Percentiles rank a stretch among this genome's conserved stretches.
phyloP scores from a whole-genome alignment of 2,329 filamentous ascomycete species.

The Epichloe uncinata region DNA sequence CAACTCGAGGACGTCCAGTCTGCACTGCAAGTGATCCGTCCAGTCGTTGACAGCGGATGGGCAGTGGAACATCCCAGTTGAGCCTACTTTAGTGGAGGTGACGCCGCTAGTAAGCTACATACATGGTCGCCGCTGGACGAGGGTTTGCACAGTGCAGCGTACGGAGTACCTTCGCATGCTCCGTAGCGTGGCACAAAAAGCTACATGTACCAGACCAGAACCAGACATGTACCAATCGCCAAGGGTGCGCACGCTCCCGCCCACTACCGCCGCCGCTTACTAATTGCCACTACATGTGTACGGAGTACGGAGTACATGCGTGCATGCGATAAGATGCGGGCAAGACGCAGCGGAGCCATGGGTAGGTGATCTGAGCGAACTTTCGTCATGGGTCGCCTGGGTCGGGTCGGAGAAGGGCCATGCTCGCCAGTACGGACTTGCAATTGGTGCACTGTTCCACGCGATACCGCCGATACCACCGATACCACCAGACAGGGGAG shows the following conservation, averaged over 20 bases:
- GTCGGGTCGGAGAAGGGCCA: neutral
- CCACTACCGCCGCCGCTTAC: too few species aligned
- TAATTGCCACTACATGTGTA: too few species aligned
- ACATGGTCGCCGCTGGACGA: neutral
- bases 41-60: neutral
- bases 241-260: neutral
- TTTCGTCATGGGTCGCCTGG: neutral
- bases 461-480: neutral
- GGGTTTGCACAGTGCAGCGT: neutral
- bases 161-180: too few species aligned
- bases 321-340: neutral
- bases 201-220: neutral
- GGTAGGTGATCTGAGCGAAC: neutral
- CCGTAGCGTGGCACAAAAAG: conserved; percentile 6
- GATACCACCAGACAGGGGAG: neutral
- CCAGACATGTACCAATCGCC: neutral
- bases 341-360: neutral
- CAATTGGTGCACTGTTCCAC: neutral
- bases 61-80: neutral
- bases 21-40: neutral
- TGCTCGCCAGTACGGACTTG: neutral
- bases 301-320: too few species aligned
- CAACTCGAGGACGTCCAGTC: neutral
- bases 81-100: neutral
- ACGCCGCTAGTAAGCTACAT: neutral